Base-by-base conservation (phyloP, 306 rosid genomes). In the Crotalaria pallida region DNA sequence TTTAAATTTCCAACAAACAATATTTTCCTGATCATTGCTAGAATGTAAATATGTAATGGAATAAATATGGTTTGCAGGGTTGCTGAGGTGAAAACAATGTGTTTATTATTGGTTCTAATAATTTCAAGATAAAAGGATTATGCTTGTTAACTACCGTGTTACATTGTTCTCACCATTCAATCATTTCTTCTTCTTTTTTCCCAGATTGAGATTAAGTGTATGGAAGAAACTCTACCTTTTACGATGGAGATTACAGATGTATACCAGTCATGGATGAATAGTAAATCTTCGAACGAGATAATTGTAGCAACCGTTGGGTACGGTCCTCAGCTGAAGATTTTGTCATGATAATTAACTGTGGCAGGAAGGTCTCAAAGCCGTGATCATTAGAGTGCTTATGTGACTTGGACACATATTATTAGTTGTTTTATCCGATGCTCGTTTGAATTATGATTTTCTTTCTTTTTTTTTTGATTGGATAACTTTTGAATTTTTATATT, bases 191-290 rank as follows among this genome's bases (percentile, higher is more conserved):
- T 31, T 65, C n/a, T n/a, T n/a, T n/a, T n/a, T 31, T 61, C 85
- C 76, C 75, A 92, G 98, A 85, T 92, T 61, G 96, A 84, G 81
- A 88, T 92, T 34, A 87, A 65, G 71, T 92, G 96, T 41, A 70
- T 86, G 89, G 96, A 95, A 31, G 82, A 84, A 41, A 77, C 88
- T 4, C 88, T 92, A 71, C 77, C 67, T 36, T 85, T 88, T 13
- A 66, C 83, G 5, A 53, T 84, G 80, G 81, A 78, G 65, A 48
- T 89, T 15, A 51, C 72, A 15, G 78, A 75, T 43, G 81, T 92
- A 75, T 80, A 84, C 57, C 84, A 77, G 40, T 52, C 80, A 31
- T 92, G 98, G 96, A 81, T 91, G 34, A 81, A 80, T 69, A 81
- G 80, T n/a, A 74, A 83, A 16, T 68, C 88, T 7, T 58, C 86